Base-by-base conservation (phyloP, 345 rosid species). In the Leavenworthia alabamica region DNA sequence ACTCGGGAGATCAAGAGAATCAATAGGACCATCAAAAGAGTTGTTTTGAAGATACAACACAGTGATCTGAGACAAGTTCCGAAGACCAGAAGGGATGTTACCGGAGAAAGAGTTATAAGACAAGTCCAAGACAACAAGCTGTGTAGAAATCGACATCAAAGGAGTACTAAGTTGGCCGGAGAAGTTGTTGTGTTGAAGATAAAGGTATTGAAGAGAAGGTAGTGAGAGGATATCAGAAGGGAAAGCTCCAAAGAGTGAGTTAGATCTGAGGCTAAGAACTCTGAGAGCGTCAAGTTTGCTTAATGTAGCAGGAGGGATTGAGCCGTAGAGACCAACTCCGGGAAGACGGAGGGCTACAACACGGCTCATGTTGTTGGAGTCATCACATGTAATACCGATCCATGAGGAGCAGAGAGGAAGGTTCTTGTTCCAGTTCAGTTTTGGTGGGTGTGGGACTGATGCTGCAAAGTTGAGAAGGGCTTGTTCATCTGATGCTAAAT, bases 261-360 rank as follows among this genome's bases (percentile, higher is more conserved):
- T 89, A 9, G 97, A 86, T 48, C 94, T 70, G 56, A 89, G 83
- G 67, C 97, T 86, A 32, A 89, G 81, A 60, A 82, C 65, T 66
- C 56, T 49, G 6, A 86, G 82, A 41, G 82, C 83, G 17, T 76
- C 70, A 10, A 89, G 89, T 55, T 74, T 77, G 6, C 77, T 80
- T 7, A 89, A 51, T 33, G 82, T 84, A 29, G 78, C 67, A 10
- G 70, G 43, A 0, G 97, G 86, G 22, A 89, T 45, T 24, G 80
- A 49, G 20, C 97, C 97, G 2, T 64, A 73, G 48, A 89, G 81
- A 5, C 94, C 97, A 35, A 82, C 64, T 0, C 85, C 97, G 0
- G 97, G 97, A 36, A 89, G 87, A 55, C 61, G 86, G 35, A 89
- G 50, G 1, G 79, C 70, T 4, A 76, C 53, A 42, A 86, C 94